These are phyloP conservation scores for Botrytis paeoniae DNA, from an alignment of 2,329 filamentous ascomycete genomes.

Conservation along the genomic window DNA sequence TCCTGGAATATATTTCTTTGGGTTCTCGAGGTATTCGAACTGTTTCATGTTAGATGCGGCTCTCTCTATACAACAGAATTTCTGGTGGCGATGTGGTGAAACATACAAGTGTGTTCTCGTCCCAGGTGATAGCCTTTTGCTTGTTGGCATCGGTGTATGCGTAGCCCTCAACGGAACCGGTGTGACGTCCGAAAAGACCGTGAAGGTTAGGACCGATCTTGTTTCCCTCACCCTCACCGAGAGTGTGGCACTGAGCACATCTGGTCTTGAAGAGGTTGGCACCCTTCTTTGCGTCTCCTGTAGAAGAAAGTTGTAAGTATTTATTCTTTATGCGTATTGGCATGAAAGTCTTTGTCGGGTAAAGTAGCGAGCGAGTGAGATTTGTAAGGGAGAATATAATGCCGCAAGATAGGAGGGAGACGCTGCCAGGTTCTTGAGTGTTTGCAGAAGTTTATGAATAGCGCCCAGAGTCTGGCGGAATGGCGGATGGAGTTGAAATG, in stretches of 20 bases:
- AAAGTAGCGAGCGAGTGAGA: background rate
- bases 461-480: background rate
- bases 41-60: constrained; percentile 37
- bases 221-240: constrained; percentile 87
- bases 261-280: constrained; percentile 99
- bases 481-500: background rate
- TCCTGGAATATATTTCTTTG: constrained; percentile 99
- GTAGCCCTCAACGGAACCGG: constrained; percentile 86
- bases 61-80: background rate
- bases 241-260: constrained; percentile 97
- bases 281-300: constrained; percentile 94
- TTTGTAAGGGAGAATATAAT: background rate
- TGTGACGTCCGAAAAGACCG: constrained; percentile 97
- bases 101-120: constrained; percentile 77
- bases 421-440: background rate
- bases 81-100: background rate
- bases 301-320: background rate
- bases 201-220: constrained; percentile 97
- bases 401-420: background rate
- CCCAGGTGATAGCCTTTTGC: constrained; percentile 87
- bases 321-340: background rate
- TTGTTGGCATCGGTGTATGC: constrained; percentile 99
- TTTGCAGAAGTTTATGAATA: background rate
- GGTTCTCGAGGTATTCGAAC: constrained; percentile 99
- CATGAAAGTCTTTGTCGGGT: background rate